A percentile compares a stretch with the other conserved stretches of the same genome.
Conservation (phyloP, 1,139 yeast genomes). For the Pichia sp. region DNA sequence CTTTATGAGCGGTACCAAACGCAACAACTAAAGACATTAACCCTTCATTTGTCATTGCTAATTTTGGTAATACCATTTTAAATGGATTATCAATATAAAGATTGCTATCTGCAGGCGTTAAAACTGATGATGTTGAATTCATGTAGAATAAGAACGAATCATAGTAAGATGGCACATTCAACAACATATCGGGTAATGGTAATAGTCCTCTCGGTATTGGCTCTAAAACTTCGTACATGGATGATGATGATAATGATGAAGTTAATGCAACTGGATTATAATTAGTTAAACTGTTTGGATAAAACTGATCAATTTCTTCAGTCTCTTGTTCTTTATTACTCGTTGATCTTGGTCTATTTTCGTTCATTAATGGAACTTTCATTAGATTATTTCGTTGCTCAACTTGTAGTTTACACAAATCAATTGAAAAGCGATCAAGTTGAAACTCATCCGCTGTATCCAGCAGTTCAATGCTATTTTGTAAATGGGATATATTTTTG, state of each 20-base stretch:
- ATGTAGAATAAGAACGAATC: conserved; percentile 60
- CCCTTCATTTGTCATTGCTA: conserved; percentile 60
- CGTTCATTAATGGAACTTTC: conserved; percentile 18
- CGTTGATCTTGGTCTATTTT: not conserved
- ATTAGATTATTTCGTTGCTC: conserved; percentile 5
- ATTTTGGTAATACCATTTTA: conserved; percentile 54
- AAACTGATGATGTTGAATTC: conserved; percentile 51
- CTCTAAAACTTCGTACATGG: conserved; percentile 18
- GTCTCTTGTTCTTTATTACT: not conserved
- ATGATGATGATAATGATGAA: conserved; percentile 10
- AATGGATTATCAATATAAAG: conserved; percentile 61
- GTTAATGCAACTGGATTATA: not conserved
- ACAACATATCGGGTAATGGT: conserved; percentile 53
- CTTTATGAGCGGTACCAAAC: conserved; percentile 53
- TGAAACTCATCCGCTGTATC: not conserved
- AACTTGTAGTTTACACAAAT: not conserved
- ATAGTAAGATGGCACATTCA: conserved; percentile 53
- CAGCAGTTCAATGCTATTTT: not conserved
- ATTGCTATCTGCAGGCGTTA: conserved; percentile 64
- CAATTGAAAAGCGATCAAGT: not conserved
- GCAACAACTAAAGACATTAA: conserved; percentile 58
- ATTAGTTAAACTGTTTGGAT: not conserved
- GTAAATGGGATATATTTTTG: not conserved
- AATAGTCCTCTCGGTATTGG: conserved; percentile 43
- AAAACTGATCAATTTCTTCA: not conserved